A percentile compares a stretch with the other conserved stretches of the same genome.
These are phyloP conservation scores for Ceratobasidium theobromae DNA, from an alignment of 1,284 basidiomycete species.

Conservation along the genomic window DNA sequence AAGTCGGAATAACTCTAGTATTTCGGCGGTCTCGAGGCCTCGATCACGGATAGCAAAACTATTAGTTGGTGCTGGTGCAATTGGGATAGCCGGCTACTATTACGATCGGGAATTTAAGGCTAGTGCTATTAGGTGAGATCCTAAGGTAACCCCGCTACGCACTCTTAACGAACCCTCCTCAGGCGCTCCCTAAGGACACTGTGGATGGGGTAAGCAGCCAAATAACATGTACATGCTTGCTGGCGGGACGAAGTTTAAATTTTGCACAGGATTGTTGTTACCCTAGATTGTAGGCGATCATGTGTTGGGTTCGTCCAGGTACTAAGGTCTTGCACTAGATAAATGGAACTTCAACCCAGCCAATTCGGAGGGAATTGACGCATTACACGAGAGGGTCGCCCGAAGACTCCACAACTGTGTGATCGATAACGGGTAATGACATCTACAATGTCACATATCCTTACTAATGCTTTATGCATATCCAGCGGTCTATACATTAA, in stretches of 20 bases:
- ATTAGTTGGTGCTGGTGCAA: not conserved
- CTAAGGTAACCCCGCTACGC: not conserved
- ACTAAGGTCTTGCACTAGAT: constrained; percentile 3
- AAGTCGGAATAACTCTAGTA: not conserved
- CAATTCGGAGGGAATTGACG: constrained; percentile 23
- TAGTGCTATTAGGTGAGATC: constrained; percentile 21
- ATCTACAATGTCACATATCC: not conserved
- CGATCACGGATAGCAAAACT: not conserved
- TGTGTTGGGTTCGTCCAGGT: not conserved
- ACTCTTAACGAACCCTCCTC: not conserved
- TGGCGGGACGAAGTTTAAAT: not conserved
- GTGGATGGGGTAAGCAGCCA: constrained; percentile 18
- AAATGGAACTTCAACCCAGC: constrained; percentile 33
- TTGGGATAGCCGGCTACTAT: constrained; percentile 11
- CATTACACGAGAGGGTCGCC: constrained; percentile 30
- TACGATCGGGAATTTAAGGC: constrained; percentile 21
- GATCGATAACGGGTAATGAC: constrained; percentile 11
- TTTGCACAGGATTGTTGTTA: not conserved
- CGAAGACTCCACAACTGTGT: constrained; percentile 23
- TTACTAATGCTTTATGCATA: not conserved
- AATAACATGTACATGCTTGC: not conserved
- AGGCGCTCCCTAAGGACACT: constrained; percentile 20
- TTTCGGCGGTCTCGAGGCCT: not conserved
- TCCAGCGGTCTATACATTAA: constrained; percentile 34
- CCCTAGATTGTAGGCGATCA: constrained; percentile 18